Conservation (phyloP, 352 stramenopile species). For the Globisporangium irregulare region DNA sequence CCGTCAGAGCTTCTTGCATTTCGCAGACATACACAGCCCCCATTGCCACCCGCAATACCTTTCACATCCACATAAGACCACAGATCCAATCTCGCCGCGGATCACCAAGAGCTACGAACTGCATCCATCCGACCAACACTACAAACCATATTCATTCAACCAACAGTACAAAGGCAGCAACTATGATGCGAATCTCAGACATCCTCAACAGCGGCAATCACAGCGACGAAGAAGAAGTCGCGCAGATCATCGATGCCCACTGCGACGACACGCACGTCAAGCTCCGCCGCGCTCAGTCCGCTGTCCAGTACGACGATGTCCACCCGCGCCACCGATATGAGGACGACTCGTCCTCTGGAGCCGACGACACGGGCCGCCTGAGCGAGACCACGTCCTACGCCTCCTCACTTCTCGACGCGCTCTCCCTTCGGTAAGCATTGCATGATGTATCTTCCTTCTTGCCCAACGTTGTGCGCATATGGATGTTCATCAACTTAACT, state of each 20-base stretch:
- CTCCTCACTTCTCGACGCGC: conserved; percentile 17
- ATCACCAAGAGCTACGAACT: not conserved
- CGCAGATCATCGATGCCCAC: conserved; percentile 16
- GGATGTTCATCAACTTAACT: not conserved
- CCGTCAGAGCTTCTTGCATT: not conserved
- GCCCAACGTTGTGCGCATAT: not conserved
- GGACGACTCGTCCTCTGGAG: conserved; percentile 13
- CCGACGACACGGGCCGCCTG: conserved; percentile 15
- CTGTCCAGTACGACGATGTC: conserved; percentile 8
- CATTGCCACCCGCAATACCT: conserved; percentile 9
- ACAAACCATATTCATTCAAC: not conserved
- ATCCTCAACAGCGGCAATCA: conserved; percentile 21
- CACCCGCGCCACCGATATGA: conserved; percentile 6
- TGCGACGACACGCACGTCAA: conserved; percentile 10
- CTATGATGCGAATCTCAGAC: conserved; percentile 22
- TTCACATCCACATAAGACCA: not conserved
- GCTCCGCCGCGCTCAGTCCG: conserved; percentile 15
- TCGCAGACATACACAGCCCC: conserved; percentile 9
- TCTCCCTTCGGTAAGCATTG: conserved; percentile 16
- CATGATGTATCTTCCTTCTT: not conserved
- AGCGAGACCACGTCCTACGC: conserved; percentile 18
- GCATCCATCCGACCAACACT: not conserved
- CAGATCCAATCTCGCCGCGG: not conserved
- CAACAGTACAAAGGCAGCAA: not conserved
- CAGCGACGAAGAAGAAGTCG: conserved; percentile 20